Base-by-base conservation (phyloP, 306 rosid species). In the Parietaria judaica region DNA sequence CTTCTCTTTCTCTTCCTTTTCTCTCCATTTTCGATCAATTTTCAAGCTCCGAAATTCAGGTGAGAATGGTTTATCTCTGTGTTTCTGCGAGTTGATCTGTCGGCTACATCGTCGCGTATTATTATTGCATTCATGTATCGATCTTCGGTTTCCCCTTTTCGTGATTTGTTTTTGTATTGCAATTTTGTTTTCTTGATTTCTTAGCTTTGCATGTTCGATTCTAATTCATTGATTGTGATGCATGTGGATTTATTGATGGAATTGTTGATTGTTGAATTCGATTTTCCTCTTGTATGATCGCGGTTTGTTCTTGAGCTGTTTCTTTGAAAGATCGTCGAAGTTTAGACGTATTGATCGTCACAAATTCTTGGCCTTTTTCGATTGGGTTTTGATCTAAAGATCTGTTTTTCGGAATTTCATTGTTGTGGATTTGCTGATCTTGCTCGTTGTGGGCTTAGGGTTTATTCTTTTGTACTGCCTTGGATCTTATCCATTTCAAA, bases 151-250 rank as follows among this genome's bases (percentile, higher is more conserved):
- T 75, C n/a, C 13, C 11, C 37, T 1, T 63, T 37, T 39, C 43
- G 14, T 47, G 54, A 13, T 47, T 67, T 66, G 67, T 10, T 49
- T 66, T 0, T 17, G 56, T 49, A 63, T 44, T 63, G 31, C 1
- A 34, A 56, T 64, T 61, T 34, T 63, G 63, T 23, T 63, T 76
- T 72, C 64, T 71, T 58, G 60, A 65, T 65, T 71, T 72, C 65
- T 50, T 41, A 5, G 45, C 45, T 41, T 8, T 64, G 57, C 67
- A 64, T 38, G 34, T 44, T 53, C 51, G 60, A 56, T 10, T 51
- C 51, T 11, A 6, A 23, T 64, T 52, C 6, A 38, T 51, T 53
- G 36, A 11, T 31, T 10, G 23, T 16, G 45, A 41, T 64, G 56
- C 67, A 64, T 38, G 34, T 23, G 60, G 36, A 16, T 51, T 64